phyloP scores from a whole-genome alignment of 2,329 filamentous ascomycete genomes.

The Colletotrichum tropicicola region DNA sequence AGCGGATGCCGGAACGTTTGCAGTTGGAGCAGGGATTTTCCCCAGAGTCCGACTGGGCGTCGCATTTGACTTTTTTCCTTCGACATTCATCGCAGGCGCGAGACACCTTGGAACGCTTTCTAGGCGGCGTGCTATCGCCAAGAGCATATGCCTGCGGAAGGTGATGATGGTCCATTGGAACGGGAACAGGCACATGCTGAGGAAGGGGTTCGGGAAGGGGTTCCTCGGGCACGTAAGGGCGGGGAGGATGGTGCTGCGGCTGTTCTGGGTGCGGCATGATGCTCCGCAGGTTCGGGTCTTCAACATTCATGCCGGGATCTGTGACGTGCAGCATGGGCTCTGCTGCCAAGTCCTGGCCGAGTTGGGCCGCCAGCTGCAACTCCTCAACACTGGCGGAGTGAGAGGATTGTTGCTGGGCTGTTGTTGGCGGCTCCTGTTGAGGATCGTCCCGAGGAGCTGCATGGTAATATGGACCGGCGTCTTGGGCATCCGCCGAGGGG shows the following conservation, averaged over 20 bases:
- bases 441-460: slow-evolving; percentile 35
- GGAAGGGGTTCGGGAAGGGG: slow-evolving; percentile 46
- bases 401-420: slow-evolving; percentile 51
- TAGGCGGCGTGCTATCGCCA: slow-evolving; percentile 70
- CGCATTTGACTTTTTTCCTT: slow-evolving; percentile 90
- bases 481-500: slow-evolving; percentile 15
- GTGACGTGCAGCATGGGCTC: slow-evolving; percentile 58
- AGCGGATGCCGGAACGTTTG: slow-evolving; percentile 77
- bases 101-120: slow-evolving; percentile 87
- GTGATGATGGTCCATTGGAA: slow-evolving; percentile 45
- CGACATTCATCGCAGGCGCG: slow-evolving; percentile 90
- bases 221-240: slow-evolving; percentile 48
- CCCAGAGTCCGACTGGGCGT: slow-evolving; percentile 78
- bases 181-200: slow-evolving; percentile 34
- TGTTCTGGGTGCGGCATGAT: slow-evolving; percentile 53
- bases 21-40: slow-evolving; percentile 84
- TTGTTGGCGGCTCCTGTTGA: slow-evolving; percentile 38
- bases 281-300: slow-evolving; percentile 52
- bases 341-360: slow-evolving; percentile 62
- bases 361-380: slow-evolving; percentile 65
- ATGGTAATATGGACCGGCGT: slow-evolving; percentile 27
- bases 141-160: slow-evolving; percentile 48
- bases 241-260: slow-evolving; percentile 29
- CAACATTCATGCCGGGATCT: slow-evolving; percentile 53
- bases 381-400: slow-evolving; percentile 61